Evolutionary conservation across 805 yeast genomes (phyloP), one percentile per base, ranked within the genome.

Genomic region (Metschnikowia corniflorae): DNA sequence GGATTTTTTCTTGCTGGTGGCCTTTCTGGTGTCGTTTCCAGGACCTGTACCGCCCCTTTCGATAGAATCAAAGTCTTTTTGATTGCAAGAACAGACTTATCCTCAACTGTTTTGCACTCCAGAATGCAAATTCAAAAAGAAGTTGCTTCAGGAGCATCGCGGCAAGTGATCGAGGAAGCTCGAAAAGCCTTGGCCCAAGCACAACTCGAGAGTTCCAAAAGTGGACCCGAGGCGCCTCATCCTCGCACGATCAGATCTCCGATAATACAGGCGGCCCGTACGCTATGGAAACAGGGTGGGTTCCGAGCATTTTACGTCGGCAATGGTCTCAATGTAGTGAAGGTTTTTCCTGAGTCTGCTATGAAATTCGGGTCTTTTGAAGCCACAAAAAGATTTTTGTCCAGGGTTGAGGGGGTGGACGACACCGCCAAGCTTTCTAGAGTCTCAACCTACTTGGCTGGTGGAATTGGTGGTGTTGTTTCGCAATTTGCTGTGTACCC

Each of bases 351-450:
- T 0, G 98, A 91, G 58, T 83, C 95, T 24, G 97, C 97, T 1
- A 91, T 91, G 77, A 93, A 93, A 57, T 91, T 93, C 61, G 97
- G 98, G 3, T 80, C 95, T 4, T 91, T 93, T 58, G 98, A 91
- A 58, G 75, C 87, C 5, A 81, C 89, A 0, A 93, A 93, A 53
- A 70, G 84, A 39, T 54, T 82, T 19, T 66, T 93, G 53, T 82
- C 95, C 15, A 57, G 65, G 18, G 41, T 89, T 6, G 96, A 87
- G 60, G 95, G 95, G 10, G 80, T 78, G 6, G 70, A 71, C 9
- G 89, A 83, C 53, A 73, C 82, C 2, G 60, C 82, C 1, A 75
- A 85, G 29, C 63, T 91, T 37, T 84, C 95, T 0, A 78, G 80
- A 44, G 54, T 75, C 2, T 75, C 97, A 1, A 88, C 96, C 0